Evolutionary conservation across 202 grass and related monocot species (phyloP), one percentile per base, ranked within the genome.

Genomic region (Brachypodium distachyon): DNA sequence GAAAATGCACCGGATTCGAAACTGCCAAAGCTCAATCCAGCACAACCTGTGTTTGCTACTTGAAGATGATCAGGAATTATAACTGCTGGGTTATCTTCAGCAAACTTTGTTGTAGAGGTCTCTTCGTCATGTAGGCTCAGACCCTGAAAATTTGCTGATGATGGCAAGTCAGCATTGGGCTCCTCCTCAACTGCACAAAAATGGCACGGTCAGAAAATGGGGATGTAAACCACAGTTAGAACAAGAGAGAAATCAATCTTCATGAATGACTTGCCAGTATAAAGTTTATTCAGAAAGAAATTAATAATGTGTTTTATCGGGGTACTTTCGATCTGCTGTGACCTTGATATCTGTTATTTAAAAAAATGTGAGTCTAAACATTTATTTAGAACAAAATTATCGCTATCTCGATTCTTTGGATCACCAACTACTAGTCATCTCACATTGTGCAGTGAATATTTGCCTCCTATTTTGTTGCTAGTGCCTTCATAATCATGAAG

Each of bases 21-120:
- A 84, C 96, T 96, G 44, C 96, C 96, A 76, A 99, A 99, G 85
- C 96, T 96, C 77, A 96, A 83, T 81, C 86, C 84, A 6, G 77
- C 92, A 77, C 96, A 96, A 14, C 95, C 92, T 47, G 85, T 81
- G 73, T 93, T 92, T 65, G 90, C 88, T 67, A 99, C 87, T 87
- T 92, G 92, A 43, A 99, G 82, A 91, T 99, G 92, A 75, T 99
- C 82, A 25, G 96, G 96, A 76, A 99, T 99, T 77, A 99, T 99
- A 74, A 99, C 96, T 73, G 96, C 96, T 83, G 96, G 92, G 53
- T 85, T 93, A 70, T 94, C 83, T 71, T 96, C 90, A 12, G 77
- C 49, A 81, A 75, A 36, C 58, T 80, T 78, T 61, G 79, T 80
- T 47, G 74, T 23, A 67, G 26, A 49, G 72, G 76, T 66, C 79